Percentiles rank a stretch among this genome's conserved stretches.
Evolutionary conservation across 352 stramenopile species (phyloP).

Genomic region (Thalassiosira hispida): DNA sequence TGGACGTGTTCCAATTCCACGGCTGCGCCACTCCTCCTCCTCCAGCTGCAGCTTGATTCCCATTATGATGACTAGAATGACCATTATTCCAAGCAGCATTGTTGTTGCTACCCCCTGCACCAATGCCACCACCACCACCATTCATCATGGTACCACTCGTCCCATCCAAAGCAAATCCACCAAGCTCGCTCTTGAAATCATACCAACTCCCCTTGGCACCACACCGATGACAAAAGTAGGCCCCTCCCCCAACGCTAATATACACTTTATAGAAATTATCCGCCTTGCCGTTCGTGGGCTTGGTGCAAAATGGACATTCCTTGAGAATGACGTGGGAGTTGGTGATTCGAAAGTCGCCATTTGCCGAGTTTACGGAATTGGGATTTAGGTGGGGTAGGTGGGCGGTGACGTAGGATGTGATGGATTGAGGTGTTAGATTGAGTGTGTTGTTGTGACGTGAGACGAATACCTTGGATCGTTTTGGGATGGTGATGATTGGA

Average conservation of each 20-base stretch:
- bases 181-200: conserved; percentile 76
- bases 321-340: conserved; percentile 67
- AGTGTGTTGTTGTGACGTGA: conserved; percentile 73
- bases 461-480: conserved; percentile 66
- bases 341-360: conserved; percentile 49
- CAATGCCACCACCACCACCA: background rate
- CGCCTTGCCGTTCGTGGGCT: conserved; percentile 65
- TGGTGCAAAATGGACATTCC: conserved; percentile 80
- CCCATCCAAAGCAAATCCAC: conserved; percentile 39
- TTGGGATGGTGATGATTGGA: conserved; percentile 16
- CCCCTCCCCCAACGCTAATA: conserved; percentile 60
- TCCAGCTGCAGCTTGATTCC: background rate
- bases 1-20: conserved; percentile 32
- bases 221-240: conserved; percentile 85
- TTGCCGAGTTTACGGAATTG: background rate
- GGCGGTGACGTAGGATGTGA: conserved; percentile 55
- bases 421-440: conserved; percentile 58
- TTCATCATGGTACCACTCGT: background rate
- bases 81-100: background rate
- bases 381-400: conserved; percentile 36
- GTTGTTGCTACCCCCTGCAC: too few relatives aligned
- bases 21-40: background rate
- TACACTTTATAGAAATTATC: conserved; percentile 82
- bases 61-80: background rate
- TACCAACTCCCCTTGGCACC: conserved; percentile 78